A percentile compares a stretch with the other conserved stretches of the same genome.
phyloP scores from a whole-genome alignment of 179 eudicot genomes.

The Beta lomatogona region DNA sequence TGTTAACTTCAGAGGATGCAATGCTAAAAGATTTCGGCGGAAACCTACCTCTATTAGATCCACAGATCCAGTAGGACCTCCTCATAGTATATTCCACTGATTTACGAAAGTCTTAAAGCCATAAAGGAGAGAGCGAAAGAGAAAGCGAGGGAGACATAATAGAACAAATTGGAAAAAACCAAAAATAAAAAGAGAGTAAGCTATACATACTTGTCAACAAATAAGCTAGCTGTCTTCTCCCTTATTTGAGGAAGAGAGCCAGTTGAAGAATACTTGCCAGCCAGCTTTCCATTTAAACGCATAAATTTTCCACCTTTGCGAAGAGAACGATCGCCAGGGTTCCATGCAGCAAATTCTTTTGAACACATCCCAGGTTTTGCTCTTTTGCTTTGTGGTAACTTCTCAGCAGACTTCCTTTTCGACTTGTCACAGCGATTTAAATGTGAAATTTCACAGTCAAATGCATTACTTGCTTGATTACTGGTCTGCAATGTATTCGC shows the following conservation, averaged over 20 bases:
- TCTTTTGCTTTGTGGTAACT: constrained; percentile 29
- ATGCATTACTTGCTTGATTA: constrained; percentile 39
- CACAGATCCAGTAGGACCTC: neutral
- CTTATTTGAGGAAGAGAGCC: constrained; percentile 24
- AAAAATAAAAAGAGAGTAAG: neutral
- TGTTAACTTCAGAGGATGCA: neutral
- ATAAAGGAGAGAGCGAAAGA: neutral
- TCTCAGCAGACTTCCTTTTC: constrained; percentile 31
- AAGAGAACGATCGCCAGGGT: constrained; percentile 29
- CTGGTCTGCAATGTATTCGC: constrained; percentile 37
- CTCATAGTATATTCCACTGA: too few relatives aligned
- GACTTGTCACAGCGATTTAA: constrained; percentile 36
- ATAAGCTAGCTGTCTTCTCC: constrained; percentile 24
- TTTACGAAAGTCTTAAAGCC: neutral
- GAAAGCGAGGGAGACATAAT: neutral
- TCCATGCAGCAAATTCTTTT: constrained; percentile 36
- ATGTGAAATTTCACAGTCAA: constrained; percentile 39
- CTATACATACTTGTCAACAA: constrained; percentile 33
- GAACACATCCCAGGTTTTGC: constrained; percentile 29
- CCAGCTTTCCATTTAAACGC: constrained; percentile 23
- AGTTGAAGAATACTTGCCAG: constrained; percentile 28
- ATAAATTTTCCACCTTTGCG: constrained; percentile 23
- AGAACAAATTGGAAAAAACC: neutral
- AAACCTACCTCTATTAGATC: neutral
- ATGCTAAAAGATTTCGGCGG: neutral